phyloP scores from a whole-genome alignment of 495 filamentous ascomycete genomes.

The Corynascus novoguineensis region DNA sequence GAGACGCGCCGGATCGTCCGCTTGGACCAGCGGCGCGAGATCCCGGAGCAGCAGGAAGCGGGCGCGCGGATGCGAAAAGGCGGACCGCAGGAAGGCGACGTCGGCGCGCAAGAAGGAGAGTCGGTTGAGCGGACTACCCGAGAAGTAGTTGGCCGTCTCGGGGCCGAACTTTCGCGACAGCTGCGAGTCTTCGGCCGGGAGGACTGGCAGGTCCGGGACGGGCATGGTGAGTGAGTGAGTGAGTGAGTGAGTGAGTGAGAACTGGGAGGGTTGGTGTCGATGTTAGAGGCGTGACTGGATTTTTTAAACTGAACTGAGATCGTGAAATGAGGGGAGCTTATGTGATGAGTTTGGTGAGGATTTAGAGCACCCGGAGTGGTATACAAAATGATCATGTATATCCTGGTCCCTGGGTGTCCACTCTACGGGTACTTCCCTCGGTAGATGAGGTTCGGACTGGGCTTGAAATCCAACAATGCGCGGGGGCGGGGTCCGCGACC shows the following conservation, averaged over 20 bases:
- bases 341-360: not conserved
- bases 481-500: slow-evolving; percentile 6
- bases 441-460: not conserved
- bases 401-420: too few species aligned
- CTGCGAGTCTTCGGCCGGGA: slow-evolving; percentile 71
- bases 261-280: not conserved
- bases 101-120: slow-evolving; percentile 83
- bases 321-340: not conserved
- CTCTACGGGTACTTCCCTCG: not conserved
- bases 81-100: slow-evolving; percentile 69
- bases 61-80: slow-evolving; percentile 64
- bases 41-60: slow-evolving; percentile 73
- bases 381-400: too few species aligned
- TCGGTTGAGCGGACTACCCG: slow-evolving; percentile 58
- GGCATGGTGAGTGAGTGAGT: slow-evolving; percentile 15
- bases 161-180: slow-evolving; percentile 80
- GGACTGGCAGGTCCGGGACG: slow-evolving; percentile 41
- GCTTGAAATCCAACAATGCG: not conserved
- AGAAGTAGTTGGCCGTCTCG: slow-evolving; percentile 94
- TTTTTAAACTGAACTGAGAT: not conserved
- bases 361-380: too few species aligned
- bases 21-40: slow-evolving; percentile 65
- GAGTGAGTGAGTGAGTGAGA: not conserved
- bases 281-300: not conserved
- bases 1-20: slow-evolving; percentile 46